A percentile compares a stretch with the other conserved stretches of the same genome.
These are phyloP conservation scores for Leccinum barrowsii DNA, from an alignment of 768 basidiomycete genomes.

Conservation along the genomic window DNA sequence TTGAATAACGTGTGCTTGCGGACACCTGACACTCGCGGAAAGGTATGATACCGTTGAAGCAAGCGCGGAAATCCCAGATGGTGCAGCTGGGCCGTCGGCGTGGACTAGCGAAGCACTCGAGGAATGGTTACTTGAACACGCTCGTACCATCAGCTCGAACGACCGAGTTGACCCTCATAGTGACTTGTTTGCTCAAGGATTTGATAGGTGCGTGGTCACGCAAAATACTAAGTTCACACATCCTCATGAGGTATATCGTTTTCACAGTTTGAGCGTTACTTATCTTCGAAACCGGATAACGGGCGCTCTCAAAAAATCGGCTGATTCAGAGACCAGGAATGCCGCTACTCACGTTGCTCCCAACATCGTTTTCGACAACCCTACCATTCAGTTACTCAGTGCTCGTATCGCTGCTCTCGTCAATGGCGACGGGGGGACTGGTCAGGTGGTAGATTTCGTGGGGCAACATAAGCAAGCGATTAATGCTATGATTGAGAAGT, in stretches of 20 bases:
- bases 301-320: constrained; percentile 29
- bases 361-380: constrained; percentile 37
- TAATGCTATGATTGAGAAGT: constrained; percentile 39
- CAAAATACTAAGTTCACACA: neutral
- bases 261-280: constrained; percentile 28
- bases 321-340: constrained; percentile 26
- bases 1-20: neutral
- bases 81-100: constrained; percentile 17
- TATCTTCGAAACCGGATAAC: constrained; percentile 25
- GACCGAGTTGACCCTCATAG: constrained; percentile 3
- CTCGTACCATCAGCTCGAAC: constrained; percentile 9
- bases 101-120: constrained; percentile 24
- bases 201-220: constrained; percentile 33
- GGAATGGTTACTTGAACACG: constrained; percentile 30
- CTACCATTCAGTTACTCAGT: constrained; percentile 37
- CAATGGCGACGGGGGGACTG: neutral
- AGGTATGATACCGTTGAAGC: constrained; percentile 36
- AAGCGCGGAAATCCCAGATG: constrained; percentile 16
- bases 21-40: neutral
- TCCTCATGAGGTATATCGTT: neutral
- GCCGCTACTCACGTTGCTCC: constrained; percentile 24
- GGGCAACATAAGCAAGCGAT: constrained; percentile 24
- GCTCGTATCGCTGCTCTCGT: constrained; percentile 16
- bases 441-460: neutral
- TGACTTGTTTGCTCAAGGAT: constrained; percentile 35